phyloP scores from a whole-genome alignment of 805 yeast genomes.

The Ogataea philodendri region DNA sequence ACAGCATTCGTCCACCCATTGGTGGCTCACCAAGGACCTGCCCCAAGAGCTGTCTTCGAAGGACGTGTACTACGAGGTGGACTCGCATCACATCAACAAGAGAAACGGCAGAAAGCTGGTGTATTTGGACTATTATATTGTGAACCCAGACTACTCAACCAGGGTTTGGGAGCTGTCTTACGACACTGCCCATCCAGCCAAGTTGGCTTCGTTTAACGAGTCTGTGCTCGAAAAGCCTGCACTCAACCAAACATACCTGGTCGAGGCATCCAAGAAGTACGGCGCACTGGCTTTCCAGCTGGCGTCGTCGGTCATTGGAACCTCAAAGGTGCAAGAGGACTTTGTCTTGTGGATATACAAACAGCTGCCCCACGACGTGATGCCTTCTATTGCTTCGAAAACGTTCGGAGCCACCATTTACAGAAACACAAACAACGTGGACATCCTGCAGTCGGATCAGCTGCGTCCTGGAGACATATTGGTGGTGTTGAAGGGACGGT shows the following conservation, averaged over 20 bases:
- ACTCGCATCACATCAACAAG: conserved; percentile 51
- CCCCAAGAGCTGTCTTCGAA: conserved; percentile 50
- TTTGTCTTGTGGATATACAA: conserved; percentile 38
- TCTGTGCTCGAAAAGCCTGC: conserved; percentile 37
- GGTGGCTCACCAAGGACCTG: conserved; percentile 67
- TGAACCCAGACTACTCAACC: conserved; percentile 73
- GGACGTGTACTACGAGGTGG: conserved; percentile 64
- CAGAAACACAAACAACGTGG: conserved; percentile 49
- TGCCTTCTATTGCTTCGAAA: conserved; percentile 55
- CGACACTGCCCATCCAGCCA: conserved; percentile 52
- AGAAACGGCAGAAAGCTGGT: conserved; percentile 52
- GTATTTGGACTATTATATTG: conserved; percentile 64
- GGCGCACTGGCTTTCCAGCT: conserved; percentile 51
- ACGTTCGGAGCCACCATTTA: conserved; percentile 75
- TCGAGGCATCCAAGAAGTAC: conserved; percentile 44
- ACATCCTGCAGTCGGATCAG: conserved; percentile 54
- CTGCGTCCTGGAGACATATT: conserved; percentile 83
- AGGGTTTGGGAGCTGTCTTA: conserved; percentile 56
- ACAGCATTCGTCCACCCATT: conserved; percentile 30
- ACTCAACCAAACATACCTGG: conserved; percentile 46
- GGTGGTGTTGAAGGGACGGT: conserved; percentile 71
- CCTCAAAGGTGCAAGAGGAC: conserved; percentile 29
- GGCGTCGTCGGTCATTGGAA: conserved; percentile 41
- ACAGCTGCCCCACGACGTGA: conserved; percentile 35
- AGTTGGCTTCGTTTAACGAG: conserved; percentile 42